These are phyloP conservation scores for Tulasnella sp. DNA, from an alignment of 768 basidiomycete species.

Conservation along the genomic window DNA sequence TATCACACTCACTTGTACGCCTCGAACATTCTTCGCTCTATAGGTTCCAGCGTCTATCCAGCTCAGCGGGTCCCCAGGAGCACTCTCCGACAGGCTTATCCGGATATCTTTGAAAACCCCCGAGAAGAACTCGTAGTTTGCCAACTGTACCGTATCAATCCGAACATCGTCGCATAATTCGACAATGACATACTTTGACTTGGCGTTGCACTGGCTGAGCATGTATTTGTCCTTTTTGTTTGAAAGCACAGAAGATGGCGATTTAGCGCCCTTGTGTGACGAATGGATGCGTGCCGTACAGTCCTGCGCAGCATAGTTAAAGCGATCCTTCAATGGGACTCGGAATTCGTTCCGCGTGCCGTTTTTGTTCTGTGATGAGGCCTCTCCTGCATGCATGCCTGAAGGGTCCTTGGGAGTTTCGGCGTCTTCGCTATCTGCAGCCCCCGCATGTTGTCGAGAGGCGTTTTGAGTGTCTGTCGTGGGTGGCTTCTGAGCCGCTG, in stretches of 20 bases:
- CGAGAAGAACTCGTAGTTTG: slow-evolving; percentile 96
- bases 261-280: slow-evolving; percentile 72
- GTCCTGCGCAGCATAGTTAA: slow-evolving; percentile 89
- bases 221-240: slow-evolving; percentile 91
- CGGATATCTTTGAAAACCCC: slow-evolving; percentile 90
- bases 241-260: slow-evolving; percentile 71
- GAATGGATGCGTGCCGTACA: slow-evolving; percentile 89
- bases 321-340: slow-evolving; percentile 72
- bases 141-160: slow-evolving; percentile 91
- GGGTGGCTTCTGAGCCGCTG: neutral
- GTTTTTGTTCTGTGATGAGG: neutral
- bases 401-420: neutral
- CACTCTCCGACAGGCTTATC: slow-evolving; percentile 58
- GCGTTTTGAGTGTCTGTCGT: neutral
- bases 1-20: slow-evolving; percentile 63
- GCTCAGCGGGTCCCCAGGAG: slow-evolving; percentile 45
- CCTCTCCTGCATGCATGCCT: neutral
- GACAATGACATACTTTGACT: slow-evolving; percentile 70
- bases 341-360: slow-evolving; percentile 41
- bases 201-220: slow-evolving; percentile 76
- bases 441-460: neutral
- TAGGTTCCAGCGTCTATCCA: slow-evolving; percentile 72
- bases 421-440: neutral
- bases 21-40: slow-evolving; percentile 77
- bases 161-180: slow-evolving; percentile 97